Evolutionary conservation across 2,329 filamentous ascomycete genomes (phyloP), one percentile per base, ranked within the genome.

Genomic region (Beauveria sp.): DNA sequence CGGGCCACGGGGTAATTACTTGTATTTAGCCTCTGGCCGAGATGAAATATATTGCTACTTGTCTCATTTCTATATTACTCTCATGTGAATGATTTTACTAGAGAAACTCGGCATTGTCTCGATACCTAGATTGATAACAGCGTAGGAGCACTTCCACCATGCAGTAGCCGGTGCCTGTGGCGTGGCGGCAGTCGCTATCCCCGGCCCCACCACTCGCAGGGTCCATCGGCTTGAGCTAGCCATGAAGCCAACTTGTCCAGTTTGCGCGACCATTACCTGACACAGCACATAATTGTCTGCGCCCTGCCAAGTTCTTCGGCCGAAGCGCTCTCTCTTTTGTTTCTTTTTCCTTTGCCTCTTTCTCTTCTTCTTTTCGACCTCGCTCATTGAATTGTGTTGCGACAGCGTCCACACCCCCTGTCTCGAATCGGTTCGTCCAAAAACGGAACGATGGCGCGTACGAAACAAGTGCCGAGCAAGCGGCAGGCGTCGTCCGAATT

Each of bases 401-500:
- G 41, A 46, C 41, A 18, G 28, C 43, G 5, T 47, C 10, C 16
- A 30, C 40, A 2, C 16, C n/a, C 37, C 28, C 3, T 28, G 9
- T 37, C 34, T 37, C 34, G 34, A 37, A 37, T 37, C 34, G 34
- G 34, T 37, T 37, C 34, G 34, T 37, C 34, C 12, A 37, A 37
- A 10, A 40, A 28, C n/a, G 24, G 10, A 8, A 16, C 37, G 65
- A 91, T 92, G 89, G 88, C 87, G 63, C 84, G 88, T 68, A 82
- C 81, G 60, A 91, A 92, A 75, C 87, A 90, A 74, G 77, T 82
- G 44, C 86, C 89, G 10, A 74, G 88, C 62, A 82, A 84, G 71
- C 84, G 87, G 70, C 82, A 84, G 66, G 76, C 84, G 2, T 90
- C 87, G 8, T 87, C 85, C 28, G 86, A 90, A 69, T 84, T 85